Percentiles rank a stretch among this genome's conserved stretches.
These are phyloP conservation scores for Spongospora subterranea DNA, from an alignment of 208 protist species.

Conservation along the genomic window DNA sequence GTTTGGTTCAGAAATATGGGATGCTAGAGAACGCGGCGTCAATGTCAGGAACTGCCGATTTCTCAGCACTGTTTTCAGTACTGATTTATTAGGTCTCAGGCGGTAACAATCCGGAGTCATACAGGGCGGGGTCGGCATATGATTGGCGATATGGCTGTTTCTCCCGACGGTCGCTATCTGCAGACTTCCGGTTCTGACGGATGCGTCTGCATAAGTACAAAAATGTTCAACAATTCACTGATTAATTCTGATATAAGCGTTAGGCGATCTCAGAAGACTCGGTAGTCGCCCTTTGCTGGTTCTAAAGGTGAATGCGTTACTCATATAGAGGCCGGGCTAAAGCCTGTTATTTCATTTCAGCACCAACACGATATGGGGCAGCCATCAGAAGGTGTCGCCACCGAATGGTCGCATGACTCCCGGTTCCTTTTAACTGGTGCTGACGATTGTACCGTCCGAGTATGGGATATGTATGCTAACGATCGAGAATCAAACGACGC, in stretches of 20 bases:
- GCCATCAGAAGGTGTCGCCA: not conserved
- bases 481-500: not conserved
- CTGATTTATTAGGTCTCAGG: not conserved
- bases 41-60: not conserved
- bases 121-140: slow-evolving; percentile 9
- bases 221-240: not conserved
- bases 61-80: not conserved
- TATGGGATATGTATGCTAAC: slow-evolving; percentile 5
- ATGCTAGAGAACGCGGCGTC: not conserved
- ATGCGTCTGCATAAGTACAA: slow-evolving; percentile 30
- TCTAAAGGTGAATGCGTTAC: slow-evolving; percentile 4
- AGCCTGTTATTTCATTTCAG: not conserved
- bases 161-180: slow-evolving; percentile 17
- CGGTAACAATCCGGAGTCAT: slow-evolving; percentile 2
- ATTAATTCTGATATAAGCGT: not conserved
- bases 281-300: not conserved
- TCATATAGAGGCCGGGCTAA: not conserved
- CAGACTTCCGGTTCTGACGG: slow-evolving; percentile 36
- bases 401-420: slow-evolving; percentile 36
- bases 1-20: not conserved
- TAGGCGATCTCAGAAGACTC: not conserved
- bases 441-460: slow-evolving; percentile 39
- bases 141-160: slow-evolving; percentile 7
- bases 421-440: slow-evolving; percentile 25
- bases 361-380: not conserved